Percentiles rank a stretch among this genome's conserved stretches.
phyloP scores from a whole-genome alignment of 306 rosid species.

The Trifolium subterraneum region DNA sequence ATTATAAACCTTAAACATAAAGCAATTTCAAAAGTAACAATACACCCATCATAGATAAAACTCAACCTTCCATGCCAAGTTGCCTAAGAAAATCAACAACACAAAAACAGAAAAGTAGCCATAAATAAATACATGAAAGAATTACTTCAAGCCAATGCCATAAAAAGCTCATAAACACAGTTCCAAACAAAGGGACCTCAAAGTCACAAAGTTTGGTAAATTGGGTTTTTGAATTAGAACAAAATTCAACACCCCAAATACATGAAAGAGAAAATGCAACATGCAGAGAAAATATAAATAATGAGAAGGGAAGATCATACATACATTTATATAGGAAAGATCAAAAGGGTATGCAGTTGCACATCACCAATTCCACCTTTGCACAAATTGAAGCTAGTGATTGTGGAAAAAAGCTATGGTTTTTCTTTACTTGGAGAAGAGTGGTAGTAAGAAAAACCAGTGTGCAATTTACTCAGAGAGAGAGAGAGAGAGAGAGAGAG shows the following conservation, averaged over 20 bases:
- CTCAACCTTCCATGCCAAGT: constrained; percentile 40
- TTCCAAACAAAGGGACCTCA: neutral
- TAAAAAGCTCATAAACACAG: constrained; percentile 34
- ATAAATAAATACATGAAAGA: constrained; percentile 1
- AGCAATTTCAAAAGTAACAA: constrained; percentile 55
- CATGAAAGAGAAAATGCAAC: constrained; percentile 36
- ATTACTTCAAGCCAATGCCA: constrained; percentile 57
- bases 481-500: neutral
- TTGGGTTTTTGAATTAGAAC: constrained; percentile 11
- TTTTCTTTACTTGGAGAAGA: constrained; percentile 27
- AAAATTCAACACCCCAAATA: constrained; percentile 35
- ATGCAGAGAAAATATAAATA: neutral
- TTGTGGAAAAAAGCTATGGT: constrained; percentile 34
- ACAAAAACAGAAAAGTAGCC: constrained; percentile 4
- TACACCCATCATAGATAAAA: constrained; percentile 28
- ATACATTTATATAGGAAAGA: constrained; percentile 43
- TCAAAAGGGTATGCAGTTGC: constrained; percentile 32
- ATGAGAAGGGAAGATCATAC: constrained; percentile 39
- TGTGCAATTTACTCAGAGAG: no score
- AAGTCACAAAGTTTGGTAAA: constrained; percentile 30
- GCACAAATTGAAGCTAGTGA: constrained; percentile 43
- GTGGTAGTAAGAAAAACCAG: constrained; percentile 40
- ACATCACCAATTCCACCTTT: constrained; percentile 35
- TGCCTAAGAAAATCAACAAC: constrained; percentile 28
- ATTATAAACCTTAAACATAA: constrained; percentile 67